Evolutionary conservation across 2,329 filamentous ascomycete species (phyloP).

Genomic region (Coleophoma cylindrospora): DNA sequence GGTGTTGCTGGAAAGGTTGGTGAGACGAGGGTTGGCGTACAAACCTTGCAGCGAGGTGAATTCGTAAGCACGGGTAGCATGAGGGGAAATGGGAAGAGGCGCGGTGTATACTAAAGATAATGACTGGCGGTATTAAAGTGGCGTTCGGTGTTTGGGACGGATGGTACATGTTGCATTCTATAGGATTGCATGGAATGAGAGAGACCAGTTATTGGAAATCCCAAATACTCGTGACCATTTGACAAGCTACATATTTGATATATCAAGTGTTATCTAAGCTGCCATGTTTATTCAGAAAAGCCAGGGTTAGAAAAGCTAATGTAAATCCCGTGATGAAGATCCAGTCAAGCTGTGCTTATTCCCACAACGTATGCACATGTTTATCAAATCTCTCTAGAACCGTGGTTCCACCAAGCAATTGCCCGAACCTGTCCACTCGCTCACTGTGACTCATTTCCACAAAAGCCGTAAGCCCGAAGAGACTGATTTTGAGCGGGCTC

Average conservation of each 20-base stretch:
- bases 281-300: too few species aligned
- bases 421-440: slow-evolving; percentile 43
- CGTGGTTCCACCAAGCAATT: slow-evolving; percentile 46
- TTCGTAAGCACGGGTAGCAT: slow-evolving; percentile 12
- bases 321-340: not conserved
- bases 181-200: too few species aligned
- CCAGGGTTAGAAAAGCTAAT: too few species aligned
- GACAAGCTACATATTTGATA: too few species aligned
- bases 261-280: too few species aligned
- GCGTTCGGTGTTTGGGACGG: slow-evolving; percentile 5
- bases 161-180: not conserved
- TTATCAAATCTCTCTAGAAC: slow-evolving; percentile 47
- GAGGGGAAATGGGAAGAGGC: slow-evolving; percentile 11
- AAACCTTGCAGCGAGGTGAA: slow-evolving; percentile 47
- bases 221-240: too few species aligned
- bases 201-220: not conserved
- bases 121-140: slow-evolving; percentile 3
- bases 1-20: slow-evolving; percentile 58
- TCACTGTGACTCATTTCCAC: slow-evolving; percentile 48
- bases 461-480: slow-evolving; percentile 47
- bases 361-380: slow-evolving; percentile 40
- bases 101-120: slow-evolving; percentile 20
- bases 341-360: slow-evolving; percentile 1
- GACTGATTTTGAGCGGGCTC: slow-evolving; percentile 12
- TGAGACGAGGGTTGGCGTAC: slow-evolving; percentile 53